Base-by-base conservation (phyloP, 2,329 filamentous ascomycete genomes). In the Fusarium sp. region DNA sequence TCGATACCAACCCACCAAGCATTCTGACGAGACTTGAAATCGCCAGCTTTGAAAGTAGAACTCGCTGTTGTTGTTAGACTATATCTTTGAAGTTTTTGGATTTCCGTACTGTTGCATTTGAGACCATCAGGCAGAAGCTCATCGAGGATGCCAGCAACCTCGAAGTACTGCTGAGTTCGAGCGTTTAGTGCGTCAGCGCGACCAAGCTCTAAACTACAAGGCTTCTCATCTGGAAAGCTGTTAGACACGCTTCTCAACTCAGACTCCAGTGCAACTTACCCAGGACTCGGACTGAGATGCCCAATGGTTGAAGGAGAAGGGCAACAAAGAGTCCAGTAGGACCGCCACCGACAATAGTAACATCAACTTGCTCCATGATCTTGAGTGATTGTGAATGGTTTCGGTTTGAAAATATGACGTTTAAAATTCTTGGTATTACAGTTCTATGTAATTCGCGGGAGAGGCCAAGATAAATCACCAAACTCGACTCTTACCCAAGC, bases 171-270 rank as follows among this genome's bases (percentile, higher is more conserved):
- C 44, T 86, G 85, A 1, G 84, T 86, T 14, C 85, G 80, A 10
- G 85, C 85, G 44, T 86, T 86, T 58, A 86, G 76, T 0, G 85
- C 85, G 73, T 86, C 85, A 41, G 85, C 85, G 25, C 85, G 79
- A 4, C 85, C 85, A 7, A 86, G 72, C 7, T 82, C 77, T 7
- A 86, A 73, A 1, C 81, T 79, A 0, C 75, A 77, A 2, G 79
- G 70, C 68, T 85, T 84, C 47, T 76, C 80, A 44, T 84, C 84
- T 85, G 4, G 5, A 46, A 7, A 18, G 0, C 3, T 25, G 36
- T 76, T 13, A 72, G 44, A 8, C 5, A 15, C 11, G 14, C 5
- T 25, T 29, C 3, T 14, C 7, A 4, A 0, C 1, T 13, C 1
- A 5, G 4, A 1, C 2, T 5, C 2, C 10, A 1, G 7, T 3